phyloP scores from a whole-genome alignment of 2,329 filamentous ascomycete genomes.

The Paracamarosporium sp. region DNA sequence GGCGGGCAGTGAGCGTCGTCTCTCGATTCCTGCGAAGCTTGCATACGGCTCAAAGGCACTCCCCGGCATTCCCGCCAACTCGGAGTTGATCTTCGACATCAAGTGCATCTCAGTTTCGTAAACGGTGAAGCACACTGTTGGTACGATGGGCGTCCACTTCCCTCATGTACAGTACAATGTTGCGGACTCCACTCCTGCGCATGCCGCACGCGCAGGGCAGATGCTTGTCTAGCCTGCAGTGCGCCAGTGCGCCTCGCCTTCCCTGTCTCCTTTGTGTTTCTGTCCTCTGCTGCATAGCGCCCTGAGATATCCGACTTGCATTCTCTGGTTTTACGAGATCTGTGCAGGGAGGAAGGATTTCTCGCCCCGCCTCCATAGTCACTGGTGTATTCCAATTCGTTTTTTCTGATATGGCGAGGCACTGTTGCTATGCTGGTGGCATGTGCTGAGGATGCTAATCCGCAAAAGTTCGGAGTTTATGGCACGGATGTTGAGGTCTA shows the following conservation, averaged over 20 bases:
- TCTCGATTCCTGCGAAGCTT: conserved; percentile 85
- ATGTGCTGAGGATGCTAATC: conserved; percentile 46
- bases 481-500: conserved; percentile 2
- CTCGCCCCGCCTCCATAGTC: conserved; percentile 26
- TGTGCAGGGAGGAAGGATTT: conserved; percentile 52
- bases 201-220: conserved; percentile 24
- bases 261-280: conserved; percentile 22
- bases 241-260: conserved; percentile 24
- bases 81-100: conserved; percentile 85
- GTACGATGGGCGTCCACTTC: conserved; percentile 28
- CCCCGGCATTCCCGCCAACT: conserved; percentile 90
- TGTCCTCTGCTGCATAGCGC: conserved; percentile 40
- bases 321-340: conserved; percentile 37
- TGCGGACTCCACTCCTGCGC: conserved; percentile 39
- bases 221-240: conserved; percentile 16
- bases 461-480: conserved; percentile 24
- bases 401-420: conserved; percentile 42
- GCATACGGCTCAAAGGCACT: conserved; percentile 87
- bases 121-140: conserved; percentile 14
- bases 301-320: conserved; percentile 53
- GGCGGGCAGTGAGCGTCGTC: conserved; percentile 89
- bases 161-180: conserved; percentile 28
- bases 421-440: conserved; percentile 21
- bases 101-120: conserved; percentile 59
- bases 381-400: not conserved